Evolutionary conservation across 2,329 filamentous ascomycete species (phyloP), one percentile per base, ranked within the genome.

Genomic region (Chalara sp.): DNA sequence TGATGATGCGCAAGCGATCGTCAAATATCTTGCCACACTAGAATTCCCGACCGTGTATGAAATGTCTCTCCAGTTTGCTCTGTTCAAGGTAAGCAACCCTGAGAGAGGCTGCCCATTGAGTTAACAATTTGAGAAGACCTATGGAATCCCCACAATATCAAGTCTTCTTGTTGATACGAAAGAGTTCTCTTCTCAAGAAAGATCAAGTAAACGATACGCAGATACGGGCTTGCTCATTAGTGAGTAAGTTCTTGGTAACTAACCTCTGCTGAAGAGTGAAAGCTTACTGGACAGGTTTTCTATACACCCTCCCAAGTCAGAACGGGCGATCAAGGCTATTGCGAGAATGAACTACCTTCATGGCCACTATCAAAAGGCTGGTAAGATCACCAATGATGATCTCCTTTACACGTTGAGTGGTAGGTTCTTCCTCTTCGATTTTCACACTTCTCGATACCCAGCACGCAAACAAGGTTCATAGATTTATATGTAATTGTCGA

Each of bases 341-440:
- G 76, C 80, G 4, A 76, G 82, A 33, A 80, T 84, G 69, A 85
- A 85, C 61, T 85, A 75, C 60, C 68, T 87, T 4, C 83, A 86
- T 63, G 65, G 66, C 28, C 65, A 70, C 3, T 84, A 85, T 62
- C 76, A 76, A 45, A 71, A 74, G 45, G 69, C 76, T 0, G 78
- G 79, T 39, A 77, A 77, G 58, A 86, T 87, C 56, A 70, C 70
- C 5, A 76, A 85, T 44, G 71, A 75, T 11, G 83, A 86, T 55
- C 74, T 86, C 70, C 70, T 87, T 1, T 86, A 84, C 64, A 86
- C 83, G 0, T 71, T 87, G 0, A 71, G 74, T 10, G 72, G 35
- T 37, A 37, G 8, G 35, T n/a, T 37, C 8, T n/a, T 37, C 4
- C 21, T 3, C 21, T 3, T 21, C 21, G 3, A 3, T 21, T 21